Percentiles rank a stretch among this genome's conserved stretches.
These are phyloP conservation scores for Caloboletus inedulis DNA, from an alignment of 1,284 basidiomycete species.

Conservation along the genomic window DNA sequence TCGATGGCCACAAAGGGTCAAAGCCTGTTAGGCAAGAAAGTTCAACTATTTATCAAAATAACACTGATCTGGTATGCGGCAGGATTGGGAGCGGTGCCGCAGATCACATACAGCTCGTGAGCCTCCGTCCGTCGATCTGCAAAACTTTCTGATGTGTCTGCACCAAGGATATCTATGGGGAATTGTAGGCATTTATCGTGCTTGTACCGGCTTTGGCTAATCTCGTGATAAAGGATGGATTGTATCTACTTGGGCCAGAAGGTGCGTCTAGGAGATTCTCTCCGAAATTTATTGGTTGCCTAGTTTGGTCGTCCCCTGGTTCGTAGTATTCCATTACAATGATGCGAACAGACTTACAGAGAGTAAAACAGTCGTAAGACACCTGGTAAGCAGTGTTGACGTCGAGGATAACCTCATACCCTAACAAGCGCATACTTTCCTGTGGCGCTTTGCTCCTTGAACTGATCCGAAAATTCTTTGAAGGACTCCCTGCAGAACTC, in stretches of 20 bases:
- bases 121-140: slow-evolving; percentile 20
- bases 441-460: not conserved
- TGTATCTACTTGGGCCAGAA: slow-evolving; percentile 94
- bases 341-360: slow-evolving; percentile 10
- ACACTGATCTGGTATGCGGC: not conserved
- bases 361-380: slow-evolving; percentile 48
- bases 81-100: slow-evolving; percentile 89
- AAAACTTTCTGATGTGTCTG: not conserved
- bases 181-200: slow-evolving; percentile 50
- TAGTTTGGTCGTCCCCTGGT: slow-evolving; percentile 50
- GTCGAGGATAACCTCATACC: not conserved
- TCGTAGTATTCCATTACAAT: slow-evolving; percentile 21
- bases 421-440: slow-evolving; percentile 1
- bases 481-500: slow-evolving; percentile 77
- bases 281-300: not conserved
- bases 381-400: slow-evolving; percentile 41
- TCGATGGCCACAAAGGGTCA: slow-evolving; percentile 84
- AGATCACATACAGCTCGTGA: slow-evolving; percentile 82
- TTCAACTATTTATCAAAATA: not conserved
- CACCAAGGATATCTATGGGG: slow-evolving; percentile 85
- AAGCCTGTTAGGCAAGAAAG: slow-evolving; percentile 58
- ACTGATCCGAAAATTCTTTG: not conserved
- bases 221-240: slow-evolving; percentile 64
- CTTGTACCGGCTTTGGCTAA: not conserved
- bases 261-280: slow-evolving; percentile 38